Conservation (phyloP, 352 stramenopile genomes). For the Phytophthora pisi region DNA sequence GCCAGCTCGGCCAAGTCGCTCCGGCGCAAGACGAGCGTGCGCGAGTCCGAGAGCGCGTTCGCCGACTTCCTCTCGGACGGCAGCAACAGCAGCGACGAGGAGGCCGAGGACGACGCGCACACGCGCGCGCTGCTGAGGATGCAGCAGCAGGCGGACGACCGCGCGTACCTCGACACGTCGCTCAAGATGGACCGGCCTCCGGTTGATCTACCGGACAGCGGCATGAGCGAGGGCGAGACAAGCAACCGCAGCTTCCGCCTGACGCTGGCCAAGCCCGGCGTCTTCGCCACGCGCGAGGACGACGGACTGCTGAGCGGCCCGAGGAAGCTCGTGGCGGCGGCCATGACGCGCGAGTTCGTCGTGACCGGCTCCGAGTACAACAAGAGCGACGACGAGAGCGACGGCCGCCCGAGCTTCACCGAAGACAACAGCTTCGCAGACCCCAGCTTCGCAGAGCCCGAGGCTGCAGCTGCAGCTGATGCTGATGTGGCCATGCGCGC, state of each 20-base stretch:
- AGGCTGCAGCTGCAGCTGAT: slow-evolving; percentile 1
- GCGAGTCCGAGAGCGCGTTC: slow-evolving; percentile 28
- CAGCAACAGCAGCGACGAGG: slow-evolving; percentile 30
- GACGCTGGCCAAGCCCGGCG: slow-evolving; percentile 17
- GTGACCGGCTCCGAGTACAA: neutral
- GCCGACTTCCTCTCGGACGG: slow-evolving; percentile 52
- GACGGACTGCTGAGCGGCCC: slow-evolving; percentile 5
- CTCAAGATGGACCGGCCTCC: slow-evolving; percentile 36
- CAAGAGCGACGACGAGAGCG: slow-evolving; percentile 2
- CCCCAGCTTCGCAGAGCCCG: neutral
- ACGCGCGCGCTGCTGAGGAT: slow-evolving; percentile 40
- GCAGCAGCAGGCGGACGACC: slow-evolving; percentile 60
- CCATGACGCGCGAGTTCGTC: neutral
- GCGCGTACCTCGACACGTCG: slow-evolving; percentile 41
- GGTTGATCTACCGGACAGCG: neutral
- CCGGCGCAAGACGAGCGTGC: slow-evolving; percentile 3
- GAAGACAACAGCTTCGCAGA: slow-evolving; percentile 7
- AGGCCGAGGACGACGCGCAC: slow-evolving; percentile 41
- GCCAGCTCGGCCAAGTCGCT: neutral
- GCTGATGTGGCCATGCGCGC: neutral
- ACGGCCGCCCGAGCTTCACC: slow-evolving; percentile 5
- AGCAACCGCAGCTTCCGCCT: slow-evolving; percentile 26
- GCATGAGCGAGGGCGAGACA: neutral
- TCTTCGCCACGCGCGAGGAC: neutral
- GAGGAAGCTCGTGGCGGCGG: slow-evolving; percentile 19